These are phyloP conservation scores for Candida golubevii DNA, from an alignment of 805 yeast species.

Conservation along the genomic window DNA sequence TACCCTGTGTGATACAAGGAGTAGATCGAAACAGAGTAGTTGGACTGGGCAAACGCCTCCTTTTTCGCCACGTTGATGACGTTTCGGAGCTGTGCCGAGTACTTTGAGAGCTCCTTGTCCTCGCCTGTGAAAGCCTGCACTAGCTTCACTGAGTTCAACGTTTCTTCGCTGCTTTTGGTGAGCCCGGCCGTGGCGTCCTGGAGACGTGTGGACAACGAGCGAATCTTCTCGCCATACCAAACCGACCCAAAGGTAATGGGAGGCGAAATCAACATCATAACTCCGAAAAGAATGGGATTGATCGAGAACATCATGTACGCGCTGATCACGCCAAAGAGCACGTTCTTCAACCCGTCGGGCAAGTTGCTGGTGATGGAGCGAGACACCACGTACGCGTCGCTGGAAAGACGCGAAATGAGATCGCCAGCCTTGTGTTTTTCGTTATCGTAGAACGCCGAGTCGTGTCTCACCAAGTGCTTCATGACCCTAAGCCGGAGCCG, in stretches of 20 bases:
- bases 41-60: conserved; percentile 43
- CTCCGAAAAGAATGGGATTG: conserved; percentile 40
- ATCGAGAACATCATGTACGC: conserved; percentile 43
- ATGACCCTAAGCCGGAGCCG: conserved; percentile 37
- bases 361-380: conserved; percentile 40
- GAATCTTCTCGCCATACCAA: conserved; percentile 42
- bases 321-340: conserved; percentile 38
- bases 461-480: conserved; percentile 41
- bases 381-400: conserved; percentile 45
- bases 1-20: conserved; percentile 41
- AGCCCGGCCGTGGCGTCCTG: conserved; percentile 44
- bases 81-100: conserved; percentile 34
- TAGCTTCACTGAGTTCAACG: conserved; percentile 38
- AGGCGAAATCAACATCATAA: conserved; percentile 42
- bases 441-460: conserved; percentile 37
- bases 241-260: conserved; percentile 44
- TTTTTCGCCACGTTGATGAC: conserved; percentile 40
- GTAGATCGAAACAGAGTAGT: conserved; percentile 41
- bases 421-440: conserved; percentile 46
- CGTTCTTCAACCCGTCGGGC: conserved; percentile 43
- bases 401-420: conserved; percentile 39
- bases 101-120: conserved; percentile 36
- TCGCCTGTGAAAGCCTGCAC: conserved; percentile 44
- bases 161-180: conserved; percentile 42
- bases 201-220: conserved; percentile 36